Percentiles rank a stretch among this genome's conserved stretches.
Conservation (phyloP, 2,329 filamentous ascomycete genomes). For the Botrytis elliptica region DNA sequence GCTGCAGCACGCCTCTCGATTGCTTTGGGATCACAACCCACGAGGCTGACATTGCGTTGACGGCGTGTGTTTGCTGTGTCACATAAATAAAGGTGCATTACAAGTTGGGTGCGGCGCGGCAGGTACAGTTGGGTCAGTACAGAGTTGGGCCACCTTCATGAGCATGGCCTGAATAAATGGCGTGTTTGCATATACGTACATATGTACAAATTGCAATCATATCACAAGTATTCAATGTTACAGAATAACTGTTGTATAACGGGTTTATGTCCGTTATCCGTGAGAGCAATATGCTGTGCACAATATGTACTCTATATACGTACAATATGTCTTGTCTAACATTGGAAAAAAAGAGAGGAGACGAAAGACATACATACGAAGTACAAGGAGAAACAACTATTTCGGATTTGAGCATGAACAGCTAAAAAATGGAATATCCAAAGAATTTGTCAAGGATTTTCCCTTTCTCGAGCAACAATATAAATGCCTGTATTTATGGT, state of each 20-base stretch:
- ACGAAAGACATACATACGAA: neutral
- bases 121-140: neutral
- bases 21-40: conserved; percentile 12
- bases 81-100: neutral
- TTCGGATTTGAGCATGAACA: neutral
- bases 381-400: conserved; percentile 2
- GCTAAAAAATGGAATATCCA: neutral
- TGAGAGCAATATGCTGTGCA: neutral
- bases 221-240: neutral
- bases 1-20: conserved; percentile 9
- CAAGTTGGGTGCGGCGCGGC: conserved; percentile 1
- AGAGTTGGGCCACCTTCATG: neutral
- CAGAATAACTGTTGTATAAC: conserved; percentile 7
- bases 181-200: neutral
- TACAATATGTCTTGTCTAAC: neutral
- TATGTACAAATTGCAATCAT: neutral
- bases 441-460: conserved; percentile 3
- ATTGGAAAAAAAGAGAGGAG: neutral
- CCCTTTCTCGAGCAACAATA: neutral
- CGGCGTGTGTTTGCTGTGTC: conserved; percentile 8
- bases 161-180: neutral
- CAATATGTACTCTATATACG: neutral
- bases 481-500: conserved; percentile 4
- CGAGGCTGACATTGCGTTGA: conserved; percentile 13
- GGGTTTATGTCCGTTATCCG: conserved; percentile 15